A percentile compares a stretch with the other conserved stretches of the same genome.
phyloP scores from a whole-genome alignment of 2,329 filamentous ascomycete species.

The Trichothecium sympodiale region DNA sequence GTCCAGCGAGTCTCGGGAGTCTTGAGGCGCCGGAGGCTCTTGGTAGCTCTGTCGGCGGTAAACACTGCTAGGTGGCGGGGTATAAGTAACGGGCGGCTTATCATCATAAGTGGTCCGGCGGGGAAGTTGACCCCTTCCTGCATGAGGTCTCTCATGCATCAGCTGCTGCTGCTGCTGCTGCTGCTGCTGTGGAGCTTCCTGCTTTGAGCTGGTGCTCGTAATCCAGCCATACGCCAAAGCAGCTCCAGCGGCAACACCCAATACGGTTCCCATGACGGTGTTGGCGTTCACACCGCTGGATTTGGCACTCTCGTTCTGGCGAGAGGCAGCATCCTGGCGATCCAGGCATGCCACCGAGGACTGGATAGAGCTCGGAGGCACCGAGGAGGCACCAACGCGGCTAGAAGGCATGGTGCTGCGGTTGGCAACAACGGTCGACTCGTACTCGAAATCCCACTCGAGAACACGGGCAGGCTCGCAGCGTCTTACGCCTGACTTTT shows the following conservation, averaged over 20 bases:
- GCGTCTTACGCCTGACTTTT: not conserved
- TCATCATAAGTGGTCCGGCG: constrained; percentile 4
- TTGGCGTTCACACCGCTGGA: constrained; percentile 41
- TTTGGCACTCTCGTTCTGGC: constrained; percentile 23
- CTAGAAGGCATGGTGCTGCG: not conserved
- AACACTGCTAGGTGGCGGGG: no score
- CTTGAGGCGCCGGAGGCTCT: no score
- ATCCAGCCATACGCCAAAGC: constrained; percentile 61
- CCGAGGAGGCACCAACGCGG: not conserved
- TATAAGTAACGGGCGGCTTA: not conserved
- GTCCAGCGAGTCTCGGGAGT: no score
- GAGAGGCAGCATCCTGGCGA: constrained; percentile 12
- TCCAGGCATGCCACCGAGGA: not conserved
- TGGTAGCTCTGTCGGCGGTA: no score
- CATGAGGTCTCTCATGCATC: not conserved
- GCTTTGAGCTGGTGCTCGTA: constrained; percentile 25
- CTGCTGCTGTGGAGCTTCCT: not conserved
- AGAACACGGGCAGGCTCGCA: constrained; percentile 23
- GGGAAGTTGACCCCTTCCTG: not conserved
- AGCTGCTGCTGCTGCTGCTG: not conserved
- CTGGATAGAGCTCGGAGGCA: not conserved
- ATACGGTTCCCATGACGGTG: constrained; percentile 60
- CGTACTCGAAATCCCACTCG: constrained; percentile 34
- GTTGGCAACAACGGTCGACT: not conserved
- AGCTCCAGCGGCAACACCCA: constrained; percentile 63